A percentile compares a stretch with the other conserved stretches of the same genome.
Conservation (phyloP, 148 eudicot genomes). For the Amaranthus cruentus region DNA sequence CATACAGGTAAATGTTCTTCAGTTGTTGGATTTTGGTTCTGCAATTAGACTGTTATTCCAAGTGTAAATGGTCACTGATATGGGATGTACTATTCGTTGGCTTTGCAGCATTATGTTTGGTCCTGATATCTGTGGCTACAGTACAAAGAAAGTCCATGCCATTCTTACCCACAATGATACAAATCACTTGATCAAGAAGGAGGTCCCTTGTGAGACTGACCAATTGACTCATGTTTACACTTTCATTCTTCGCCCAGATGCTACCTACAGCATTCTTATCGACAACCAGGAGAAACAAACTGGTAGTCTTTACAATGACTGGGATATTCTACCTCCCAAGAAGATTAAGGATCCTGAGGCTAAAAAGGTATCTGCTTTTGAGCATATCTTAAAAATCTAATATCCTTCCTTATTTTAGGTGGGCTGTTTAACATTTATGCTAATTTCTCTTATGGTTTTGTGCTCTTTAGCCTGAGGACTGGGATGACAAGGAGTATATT, state of each 20-base stretch:
- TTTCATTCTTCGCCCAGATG: constrained; percentile 89
- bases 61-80: constrained; percentile 2
- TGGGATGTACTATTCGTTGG: constrained; percentile 10
- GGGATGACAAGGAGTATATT: constrained; percentile 96
- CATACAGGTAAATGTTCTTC: constrained; percentile 53
- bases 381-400: neutral
- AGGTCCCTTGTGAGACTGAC: constrained; percentile 96
- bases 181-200: constrained; percentile 89
- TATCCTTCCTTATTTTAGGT: neutral
- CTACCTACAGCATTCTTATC: constrained; percentile 86
- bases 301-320: constrained; percentile 78
- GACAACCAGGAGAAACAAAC: constrained; percentile 84
- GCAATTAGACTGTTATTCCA: neutral
- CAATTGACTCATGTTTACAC: constrained; percentile 88
- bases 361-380: constrained; percentile 50
- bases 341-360: constrained; percentile 89
- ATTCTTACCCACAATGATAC: constrained; percentile 69
- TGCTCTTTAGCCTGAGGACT: constrained; percentile 79
- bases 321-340: constrained; percentile 89
- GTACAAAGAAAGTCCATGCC: constrained; percentile 91
- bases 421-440: neutral
- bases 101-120: constrained; percentile 93
- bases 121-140: constrained; percentile 94
- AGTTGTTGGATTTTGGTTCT: neutral
- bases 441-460: constrained; percentile 8